Conservation (phyloP, 2,329 filamentous ascomycete species). For the Xylaria sp. region DNA sequence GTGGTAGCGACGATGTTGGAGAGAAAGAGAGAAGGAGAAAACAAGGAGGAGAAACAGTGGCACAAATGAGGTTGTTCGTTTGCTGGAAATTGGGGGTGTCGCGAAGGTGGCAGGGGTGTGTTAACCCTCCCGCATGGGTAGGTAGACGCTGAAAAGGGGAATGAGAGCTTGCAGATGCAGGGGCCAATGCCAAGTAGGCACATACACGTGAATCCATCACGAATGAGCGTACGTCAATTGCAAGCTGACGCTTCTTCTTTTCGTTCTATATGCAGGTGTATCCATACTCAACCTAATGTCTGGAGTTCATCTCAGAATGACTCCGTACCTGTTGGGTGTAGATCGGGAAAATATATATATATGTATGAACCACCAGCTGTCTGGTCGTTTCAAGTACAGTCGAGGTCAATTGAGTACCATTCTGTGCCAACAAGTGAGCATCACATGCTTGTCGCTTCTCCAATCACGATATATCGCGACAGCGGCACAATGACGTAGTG, state of each 20-base stretch:
- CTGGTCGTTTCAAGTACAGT: not conserved
- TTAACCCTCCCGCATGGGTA: too few species aligned
- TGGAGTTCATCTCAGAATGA: not conserved
- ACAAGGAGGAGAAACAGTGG: slow-evolving; percentile 7
- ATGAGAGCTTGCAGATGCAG: slow-evolving; percentile 6
- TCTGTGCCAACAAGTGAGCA: not conserved
- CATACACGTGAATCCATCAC: not conserved
- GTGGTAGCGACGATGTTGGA: slow-evolving; percentile 7
- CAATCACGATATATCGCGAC: not conserved
- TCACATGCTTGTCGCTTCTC: not conserved
- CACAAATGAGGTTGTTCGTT: slow-evolving; percentile 6
- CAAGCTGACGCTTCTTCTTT: not conserved
- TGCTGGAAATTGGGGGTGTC: slow-evolving; percentile 25
- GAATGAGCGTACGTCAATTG: not conserved
- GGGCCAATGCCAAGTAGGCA: slow-evolving; percentile 1
- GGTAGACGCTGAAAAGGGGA: slow-evolving; percentile 13
- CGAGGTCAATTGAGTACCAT: not conserved
- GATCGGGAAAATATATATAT: not conserved
- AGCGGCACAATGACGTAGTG: not conserved
- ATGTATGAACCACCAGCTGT: not conserved
- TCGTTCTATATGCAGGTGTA: too few species aligned
- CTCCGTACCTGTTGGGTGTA: not conserved
- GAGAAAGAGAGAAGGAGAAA: not conserved
- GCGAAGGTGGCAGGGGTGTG: slow-evolving; percentile 20
- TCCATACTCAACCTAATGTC: not conserved